Conservation (phyloP, 106 monocot genomes). For the Cymbidium sinense region DNA sequence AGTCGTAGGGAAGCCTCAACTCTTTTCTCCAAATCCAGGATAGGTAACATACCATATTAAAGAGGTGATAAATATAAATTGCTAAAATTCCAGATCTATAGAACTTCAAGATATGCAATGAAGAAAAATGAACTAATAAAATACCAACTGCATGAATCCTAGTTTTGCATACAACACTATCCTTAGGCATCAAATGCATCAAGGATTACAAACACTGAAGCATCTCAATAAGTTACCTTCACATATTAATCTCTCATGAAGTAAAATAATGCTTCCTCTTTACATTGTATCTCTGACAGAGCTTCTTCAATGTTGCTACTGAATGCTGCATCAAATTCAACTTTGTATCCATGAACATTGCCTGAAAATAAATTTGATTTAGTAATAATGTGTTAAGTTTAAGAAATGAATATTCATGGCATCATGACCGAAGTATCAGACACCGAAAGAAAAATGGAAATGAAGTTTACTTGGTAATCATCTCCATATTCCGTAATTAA, state of each 20-base stretch:
- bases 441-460: not conserved
- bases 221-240: not conserved
- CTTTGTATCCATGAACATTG: slow-evolving; percentile 71
- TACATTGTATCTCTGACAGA: slow-evolving; percentile 40
- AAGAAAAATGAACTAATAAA: not conserved
- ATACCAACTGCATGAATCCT: not conserved
- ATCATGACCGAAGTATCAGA: too few species aligned
- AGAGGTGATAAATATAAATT: not conserved
- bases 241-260: not conserved
- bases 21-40: too few species aligned
- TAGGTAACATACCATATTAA: too few species aligned
- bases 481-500: slow-evolving; percentile 75
- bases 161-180: not conserved
- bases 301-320: slow-evolving; percentile 43
- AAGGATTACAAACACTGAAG: not conserved
- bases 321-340: slow-evolving; percentile 71
- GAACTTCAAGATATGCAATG: not conserved
- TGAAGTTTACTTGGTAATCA: slow-evolving; percentile 55
- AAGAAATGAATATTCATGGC: too few species aligned
- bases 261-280: slow-evolving; percentile 1
- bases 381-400: not conserved
- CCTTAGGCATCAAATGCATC: not conserved
- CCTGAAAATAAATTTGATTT: slow-evolving; percentile 20
- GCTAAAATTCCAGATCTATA: not conserved
- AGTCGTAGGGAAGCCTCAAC: too few species aligned